phyloP scores from a whole-genome alignment of 345 rosid genomes.

The Salix purpurea region DNA sequence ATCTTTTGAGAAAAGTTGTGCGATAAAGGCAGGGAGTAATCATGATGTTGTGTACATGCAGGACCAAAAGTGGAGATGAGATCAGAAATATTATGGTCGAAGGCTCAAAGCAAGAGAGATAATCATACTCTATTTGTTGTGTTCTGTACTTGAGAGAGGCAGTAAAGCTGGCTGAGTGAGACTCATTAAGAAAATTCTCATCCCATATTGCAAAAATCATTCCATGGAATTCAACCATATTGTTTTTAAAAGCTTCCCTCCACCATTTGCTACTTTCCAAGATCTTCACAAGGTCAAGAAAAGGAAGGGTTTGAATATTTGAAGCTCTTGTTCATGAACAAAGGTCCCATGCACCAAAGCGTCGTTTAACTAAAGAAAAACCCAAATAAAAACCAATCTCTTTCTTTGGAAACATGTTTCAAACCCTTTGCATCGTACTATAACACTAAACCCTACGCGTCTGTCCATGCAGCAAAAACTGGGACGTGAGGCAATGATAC shows the following conservation, averaged over 20 bases:
- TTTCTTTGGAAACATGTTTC: neutral
- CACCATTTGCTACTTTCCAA: conserved; percentile 12
- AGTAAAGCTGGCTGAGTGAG: conserved; percentile 26
- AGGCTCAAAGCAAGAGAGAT: conserved; percentile 26
- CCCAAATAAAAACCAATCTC: conserved; percentile 11
- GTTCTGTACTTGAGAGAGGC: conserved; percentile 37
- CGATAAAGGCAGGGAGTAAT: conserved; percentile 22
- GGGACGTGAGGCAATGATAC: conserved; percentile 62
- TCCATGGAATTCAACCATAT: conserved; percentile 24
- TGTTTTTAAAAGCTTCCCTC: too few relatives aligned
- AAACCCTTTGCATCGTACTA: neutral
- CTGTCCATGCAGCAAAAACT: conserved; percentile 82
- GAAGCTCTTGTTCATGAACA: conserved; percentile 26
- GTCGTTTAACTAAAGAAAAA: neutral
- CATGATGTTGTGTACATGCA: conserved; percentile 29
- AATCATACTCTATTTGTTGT: neutral
- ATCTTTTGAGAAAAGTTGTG: conserved; percentile 8
- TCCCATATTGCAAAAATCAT: conserved; percentile 39
- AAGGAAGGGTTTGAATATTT: conserved; percentile 23
- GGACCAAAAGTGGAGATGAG: conserved; percentile 21
- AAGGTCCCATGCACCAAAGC: conserved; percentile 17
- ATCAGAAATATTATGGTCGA: conserved; percentile 42
- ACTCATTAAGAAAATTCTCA: conserved; percentile 31
- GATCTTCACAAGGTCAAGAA: conserved; percentile 27
- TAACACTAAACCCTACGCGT: conserved; percentile 34